Evolutionary conservation across 345 rosid genomes (phyloP).

Genomic region (Melaleuca quinquenervia): DNA sequence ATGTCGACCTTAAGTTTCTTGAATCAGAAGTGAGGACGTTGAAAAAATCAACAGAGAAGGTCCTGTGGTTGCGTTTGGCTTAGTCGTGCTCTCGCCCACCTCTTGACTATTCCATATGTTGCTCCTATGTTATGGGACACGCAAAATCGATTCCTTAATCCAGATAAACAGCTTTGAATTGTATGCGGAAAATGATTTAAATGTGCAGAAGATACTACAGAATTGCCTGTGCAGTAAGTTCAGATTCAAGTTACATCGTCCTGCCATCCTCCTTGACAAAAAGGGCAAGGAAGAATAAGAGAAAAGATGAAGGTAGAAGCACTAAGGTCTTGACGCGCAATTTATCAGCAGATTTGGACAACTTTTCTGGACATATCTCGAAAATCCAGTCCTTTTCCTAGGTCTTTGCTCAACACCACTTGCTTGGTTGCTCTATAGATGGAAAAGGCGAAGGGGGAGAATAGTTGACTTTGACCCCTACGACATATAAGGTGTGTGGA

Average conservation of each 20-base stretch:
- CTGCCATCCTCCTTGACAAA: not conserved
- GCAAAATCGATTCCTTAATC: too few relatives aligned
- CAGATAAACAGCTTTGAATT: too few relatives aligned
- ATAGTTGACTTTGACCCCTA: not conserved
- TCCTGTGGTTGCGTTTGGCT: not conserved
- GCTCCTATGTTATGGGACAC: too few relatives aligned
- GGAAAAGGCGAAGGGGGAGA: not conserved
- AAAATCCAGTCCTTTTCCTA: not conserved
- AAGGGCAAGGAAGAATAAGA: not conserved
- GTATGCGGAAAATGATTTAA: not conserved
- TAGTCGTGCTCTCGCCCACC: not conserved
- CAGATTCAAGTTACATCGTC: too few relatives aligned
- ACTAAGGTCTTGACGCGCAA: not conserved
- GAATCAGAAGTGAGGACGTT: not conserved
- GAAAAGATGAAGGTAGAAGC: not conserved
- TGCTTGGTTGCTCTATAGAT: not conserved
- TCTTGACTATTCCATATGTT: too few relatives aligned
- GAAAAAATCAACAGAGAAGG: not conserved
- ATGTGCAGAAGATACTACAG: not conserved
- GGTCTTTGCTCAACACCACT: not conserved
- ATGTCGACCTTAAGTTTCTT: not conserved
- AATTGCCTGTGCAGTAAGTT: too few relatives aligned
- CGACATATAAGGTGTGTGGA: not conserved
- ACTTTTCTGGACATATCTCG: not conserved
- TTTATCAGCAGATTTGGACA: not conserved